Base-by-base conservation (phyloP, 768 basidiomycete genomes). In the Lentinula guzmanii region DNA sequence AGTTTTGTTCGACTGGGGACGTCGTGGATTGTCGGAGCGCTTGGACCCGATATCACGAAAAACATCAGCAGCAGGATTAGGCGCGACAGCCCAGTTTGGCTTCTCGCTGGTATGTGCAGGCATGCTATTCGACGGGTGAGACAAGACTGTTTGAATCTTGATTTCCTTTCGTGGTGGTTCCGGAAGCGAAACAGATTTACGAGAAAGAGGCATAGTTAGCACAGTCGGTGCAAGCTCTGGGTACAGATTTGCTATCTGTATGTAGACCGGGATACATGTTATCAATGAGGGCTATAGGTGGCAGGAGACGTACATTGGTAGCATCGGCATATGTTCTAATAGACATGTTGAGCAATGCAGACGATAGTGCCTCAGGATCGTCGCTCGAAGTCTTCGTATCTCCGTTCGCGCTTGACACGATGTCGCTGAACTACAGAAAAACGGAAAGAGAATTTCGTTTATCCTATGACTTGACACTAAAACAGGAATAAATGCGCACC, bases 311-410 rank as follows among this genome's bases (percentile, higher is more conserved):
- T 35, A 60, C 58, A 60, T 60, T 60, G 28, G 58, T 60, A 16
- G 58, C 58, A 52, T 60, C 58, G 13, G 58, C 58, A 37, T 60
- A 60, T 34, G 58, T 60, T 33, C 33, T 45, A 9, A 58, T 43
- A 34, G 53, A 11, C 16, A 55, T 10, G 21, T 18, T 41, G 18
- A 21, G 16, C 53, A 55, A 35, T 39, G n/a, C 1, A 21, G 53
- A 55, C 15, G 53, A 21, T 11, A 55, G 35, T 18, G 35, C 21
- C 0, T 55, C 21, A 15, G n/a, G 5, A 21, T 39, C 13, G 24
- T 24, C 48, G 13, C 21, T 10, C 42, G 6, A n/a, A 39, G 37
- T 39, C 37, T 39, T 39, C 5, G 13, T 39, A 13, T 39, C 37
- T 13, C 37, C 37, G 37, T 39, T 39, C 37, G 37, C 37, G 37